A percentile compares a stretch with the other conserved stretches of the same genome.
These are phyloP conservation scores for Penicillium angulare DNA, from an alignment of 495 filamentous ascomycete genomes.

Conservation along the genomic window DNA sequence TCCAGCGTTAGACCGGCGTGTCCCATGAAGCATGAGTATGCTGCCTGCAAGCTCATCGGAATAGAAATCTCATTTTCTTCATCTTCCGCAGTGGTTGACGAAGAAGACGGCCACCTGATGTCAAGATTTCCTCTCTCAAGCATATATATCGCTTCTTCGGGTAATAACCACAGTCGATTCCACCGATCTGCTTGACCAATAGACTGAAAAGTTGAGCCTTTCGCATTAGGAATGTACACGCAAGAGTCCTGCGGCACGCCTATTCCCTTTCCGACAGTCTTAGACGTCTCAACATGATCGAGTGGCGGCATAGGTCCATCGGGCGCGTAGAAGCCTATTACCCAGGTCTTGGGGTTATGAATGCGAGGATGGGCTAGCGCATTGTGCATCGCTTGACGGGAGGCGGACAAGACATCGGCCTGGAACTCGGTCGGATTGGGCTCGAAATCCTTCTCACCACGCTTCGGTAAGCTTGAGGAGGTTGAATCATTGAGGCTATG, in stretches of 20 bases:
- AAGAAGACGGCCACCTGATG: slow-evolving; percentile 69
- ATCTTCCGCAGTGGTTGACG: slow-evolving; percentile 22
- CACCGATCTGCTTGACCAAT: slow-evolving; percentile 57
- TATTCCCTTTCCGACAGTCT: slow-evolving; percentile 14
- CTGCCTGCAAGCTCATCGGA: slow-evolving; percentile 86
- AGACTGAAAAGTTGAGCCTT: slow-evolving; percentile 54
- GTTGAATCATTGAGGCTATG: slow-evolving; percentile 32
- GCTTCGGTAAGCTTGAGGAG: slow-evolving; percentile 58
- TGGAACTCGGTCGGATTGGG: slow-evolving; percentile 83
- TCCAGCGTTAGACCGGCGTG: slow-evolving; percentile 67
- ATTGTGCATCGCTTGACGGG: slow-evolving; percentile 86
- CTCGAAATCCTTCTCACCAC: slow-evolving; percentile 97
- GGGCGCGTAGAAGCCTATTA: slow-evolving; percentile 54
- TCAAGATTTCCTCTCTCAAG: slow-evolving; percentile 85
- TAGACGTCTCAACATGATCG: slow-evolving; percentile 2
- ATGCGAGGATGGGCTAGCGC: slow-evolving; percentile 71
- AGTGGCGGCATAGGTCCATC: slow-evolving; percentile 33
- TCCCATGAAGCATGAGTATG: slow-evolving; percentile 77
- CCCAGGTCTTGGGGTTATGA: slow-evolving; percentile 54
- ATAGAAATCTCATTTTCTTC: slow-evolving; percentile 53
- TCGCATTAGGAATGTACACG: slow-evolving; percentile 43
- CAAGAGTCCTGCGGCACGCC: slow-evolving; percentile 37
- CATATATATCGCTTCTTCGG: slow-evolving; percentile 87
- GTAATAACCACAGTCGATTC: slow-evolving; percentile 74
- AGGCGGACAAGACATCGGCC: slow-evolving; percentile 68